A percentile compares a stretch with the other conserved stretches of the same genome.
Conservation (phyloP, 129 eudicot species). For the Tagetes erecta region DNA sequence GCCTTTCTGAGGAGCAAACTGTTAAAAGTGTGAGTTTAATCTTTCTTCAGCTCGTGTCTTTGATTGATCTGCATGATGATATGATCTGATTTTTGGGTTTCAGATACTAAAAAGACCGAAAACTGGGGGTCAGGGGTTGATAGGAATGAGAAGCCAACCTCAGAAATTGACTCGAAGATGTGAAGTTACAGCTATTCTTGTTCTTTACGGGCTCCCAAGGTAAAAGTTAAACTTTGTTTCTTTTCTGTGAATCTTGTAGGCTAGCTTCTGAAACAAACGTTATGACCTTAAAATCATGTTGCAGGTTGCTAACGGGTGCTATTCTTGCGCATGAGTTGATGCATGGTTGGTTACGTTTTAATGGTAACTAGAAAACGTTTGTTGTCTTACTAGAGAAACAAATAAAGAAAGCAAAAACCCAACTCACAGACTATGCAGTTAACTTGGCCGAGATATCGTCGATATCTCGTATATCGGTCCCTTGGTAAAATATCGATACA, state of each 20-base stretch:
- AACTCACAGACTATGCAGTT: too few relatives aligned
- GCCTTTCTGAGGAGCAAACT: conserved; percentile 97
- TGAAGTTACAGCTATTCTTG: conserved; percentile 98
- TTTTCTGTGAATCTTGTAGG: background rate
- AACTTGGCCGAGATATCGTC: too few relatives aligned
- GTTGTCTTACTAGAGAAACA: background rate
- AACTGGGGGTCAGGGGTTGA: conserved; percentile 70
- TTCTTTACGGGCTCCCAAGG: conserved; percentile 97
- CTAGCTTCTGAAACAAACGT: conserved; percentile 25
- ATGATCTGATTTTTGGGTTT: conserved; percentile 16
- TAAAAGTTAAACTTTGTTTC: conserved; percentile 25
- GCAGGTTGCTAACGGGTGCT: conserved; percentile 94
- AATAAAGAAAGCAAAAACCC: too few relatives aligned
- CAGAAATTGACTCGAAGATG: conserved; percentile 84
- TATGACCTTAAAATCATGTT: conserved; percentile 7
- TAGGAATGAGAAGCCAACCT: conserved; percentile 92
- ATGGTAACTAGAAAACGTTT: conserved; percentile 46
- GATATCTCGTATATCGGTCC: too few relatives aligned
- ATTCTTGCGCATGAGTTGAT: conserved; percentile 98
- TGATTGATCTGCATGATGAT: background rate
- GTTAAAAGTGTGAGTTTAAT: conserved; percentile 72
- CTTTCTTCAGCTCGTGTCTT: conserved; percentile 9
- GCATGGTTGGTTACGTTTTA: conserved; percentile 98
- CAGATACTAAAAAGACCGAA: conserved; percentile 82
- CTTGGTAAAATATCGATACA: too few relatives aligned